Evolutionary conservation across 2,329 filamentous ascomycete species (phyloP).

Genomic region (Tolypocladium ovalisporum): DNA sequence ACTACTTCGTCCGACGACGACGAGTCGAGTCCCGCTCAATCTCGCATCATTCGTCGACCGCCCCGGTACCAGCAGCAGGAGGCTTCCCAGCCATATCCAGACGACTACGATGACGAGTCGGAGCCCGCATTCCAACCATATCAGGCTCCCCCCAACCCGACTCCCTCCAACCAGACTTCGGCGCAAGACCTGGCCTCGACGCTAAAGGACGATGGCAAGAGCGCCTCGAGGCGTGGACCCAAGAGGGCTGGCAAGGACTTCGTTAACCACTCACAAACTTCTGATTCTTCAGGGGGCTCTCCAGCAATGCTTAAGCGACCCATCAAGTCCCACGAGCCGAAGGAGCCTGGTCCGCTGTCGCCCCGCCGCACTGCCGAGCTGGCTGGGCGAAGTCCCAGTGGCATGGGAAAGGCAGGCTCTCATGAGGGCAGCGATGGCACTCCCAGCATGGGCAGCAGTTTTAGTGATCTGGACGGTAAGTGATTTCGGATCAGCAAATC

Average conservation of each 20-base stretch:
- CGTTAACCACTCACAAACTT: constrained; percentile 41
- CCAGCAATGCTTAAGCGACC: constrained; percentile 25
- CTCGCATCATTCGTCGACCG: constrained; percentile 48
- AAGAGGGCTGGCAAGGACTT: constrained; percentile 20
- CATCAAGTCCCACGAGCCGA: constrained; percentile 19
- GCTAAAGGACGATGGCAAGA: constrained; percentile 32
- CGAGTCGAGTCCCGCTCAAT: constrained; percentile 43
- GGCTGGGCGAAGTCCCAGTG: constrained; percentile 40
- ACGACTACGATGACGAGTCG: constrained; percentile 45
- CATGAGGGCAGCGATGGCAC: constrained; percentile 61
- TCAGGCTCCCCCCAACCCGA: constrained; percentile 22
- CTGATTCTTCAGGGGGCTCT: constrained; percentile 52
- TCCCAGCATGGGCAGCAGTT: constrained; percentile 75
- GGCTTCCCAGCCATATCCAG: constrained; percentile 24
- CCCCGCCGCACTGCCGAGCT: constrained; percentile 50
- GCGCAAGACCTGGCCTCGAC: constrained; percentile 41
- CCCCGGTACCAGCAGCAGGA: constrained; percentile 36
- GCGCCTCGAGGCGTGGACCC: constrained; percentile 18
- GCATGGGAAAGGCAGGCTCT: constrained; percentile 37
- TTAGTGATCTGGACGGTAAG: constrained; percentile 70
- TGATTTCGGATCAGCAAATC: no score
- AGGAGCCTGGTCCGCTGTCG: constrained; percentile 36
- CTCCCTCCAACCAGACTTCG: constrained; percentile 19
- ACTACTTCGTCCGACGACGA: constrained; percentile 32
- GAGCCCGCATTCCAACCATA: constrained; percentile 46